Conservation (phyloP, 2,329 filamentous ascomycete species). For the Proliferodiscus dingleyae region DNA sequence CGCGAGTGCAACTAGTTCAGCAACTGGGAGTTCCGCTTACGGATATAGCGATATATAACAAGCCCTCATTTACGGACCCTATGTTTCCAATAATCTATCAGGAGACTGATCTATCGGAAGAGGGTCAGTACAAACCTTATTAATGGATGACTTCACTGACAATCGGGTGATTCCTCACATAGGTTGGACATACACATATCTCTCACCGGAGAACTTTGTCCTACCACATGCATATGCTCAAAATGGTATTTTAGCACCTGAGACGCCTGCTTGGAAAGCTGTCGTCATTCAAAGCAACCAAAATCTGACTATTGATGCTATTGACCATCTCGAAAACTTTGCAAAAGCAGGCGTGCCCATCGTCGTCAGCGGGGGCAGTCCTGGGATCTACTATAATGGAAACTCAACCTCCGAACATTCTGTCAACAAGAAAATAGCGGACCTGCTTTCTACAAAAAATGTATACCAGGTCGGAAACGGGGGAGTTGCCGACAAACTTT, state of each 20-base stretch:
- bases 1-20: constrained; percentile 35
- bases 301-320: constrained; percentile 34
- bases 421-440: no score
- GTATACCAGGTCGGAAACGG: constrained; percentile 31
- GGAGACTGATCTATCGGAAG: constrained; percentile 3
- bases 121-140: constrained; percentile 3
- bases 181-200: constrained; percentile 33
- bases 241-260: constrained; percentile 35
- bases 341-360: constrained; percentile 38
- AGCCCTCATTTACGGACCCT: constrained; percentile 11
- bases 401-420: neutral
- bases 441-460: constrained; percentile 24
- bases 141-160: no score
- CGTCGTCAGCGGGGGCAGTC: constrained; percentile 36
- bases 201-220: constrained; percentile 40
- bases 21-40: constrained; percentile 37
- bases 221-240: constrained; percentile 35
- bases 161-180: neutral
- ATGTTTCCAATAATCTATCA: neutral
- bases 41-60: constrained; percentile 39
- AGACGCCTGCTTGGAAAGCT: constrained; percentile 38
- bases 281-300: constrained; percentile 36
- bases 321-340: constrained; percentile 32
- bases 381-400: constrained; percentile 23
- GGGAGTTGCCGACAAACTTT: constrained; percentile 31